phyloP scores from a whole-genome alignment of 129 eudicot species.

The Deinandra increscens region DNA sequence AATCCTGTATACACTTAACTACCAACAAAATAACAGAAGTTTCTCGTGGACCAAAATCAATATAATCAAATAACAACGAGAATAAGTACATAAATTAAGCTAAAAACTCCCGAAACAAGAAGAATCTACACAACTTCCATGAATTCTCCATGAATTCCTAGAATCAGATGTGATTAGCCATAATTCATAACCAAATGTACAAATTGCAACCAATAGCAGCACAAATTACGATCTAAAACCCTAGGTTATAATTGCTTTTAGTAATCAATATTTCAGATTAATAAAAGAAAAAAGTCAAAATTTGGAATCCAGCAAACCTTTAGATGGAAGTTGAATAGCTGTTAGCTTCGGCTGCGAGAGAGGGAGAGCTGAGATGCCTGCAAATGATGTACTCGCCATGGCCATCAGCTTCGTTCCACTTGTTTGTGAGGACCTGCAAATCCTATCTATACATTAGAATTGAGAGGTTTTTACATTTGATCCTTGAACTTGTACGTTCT shows the following conservation, averaged over 20 bases:
- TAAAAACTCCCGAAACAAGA: not conserved
- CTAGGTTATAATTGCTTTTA: slow-evolving; percentile 11
- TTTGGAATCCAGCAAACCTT: slow-evolving; percentile 25
- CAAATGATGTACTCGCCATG: slow-evolving; percentile 28
- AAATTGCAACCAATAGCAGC: not conserved
- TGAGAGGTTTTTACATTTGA: too few relatives aligned
- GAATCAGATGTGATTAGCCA: not conserved
- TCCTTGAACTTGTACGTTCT: too few relatives aligned
- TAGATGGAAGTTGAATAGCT: slow-evolving; percentile 20
- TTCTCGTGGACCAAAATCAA: not conserved
- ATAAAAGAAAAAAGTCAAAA: too few relatives aligned
- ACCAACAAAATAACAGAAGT: not conserved
- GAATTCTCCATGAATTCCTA: not conserved
- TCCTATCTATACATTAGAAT: not conserved
- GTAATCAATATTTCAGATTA: too few relatives aligned
- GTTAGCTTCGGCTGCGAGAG: slow-evolving; percentile 21
- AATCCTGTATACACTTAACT: not conserved
- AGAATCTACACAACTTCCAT: not conserved
- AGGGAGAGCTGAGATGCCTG: slow-evolving; percentile 29
- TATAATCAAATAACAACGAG: not conserved
- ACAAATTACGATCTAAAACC: slow-evolving; percentile 11
- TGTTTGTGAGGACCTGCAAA: slow-evolving; percentile 22
- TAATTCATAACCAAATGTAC: not conserved
- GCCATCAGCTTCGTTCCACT: slow-evolving; percentile 22
- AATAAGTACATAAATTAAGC: not conserved